Conservation (phyloP, 352 stramenopile genomes). For the Phytophthora fragariaefolia region DNA sequence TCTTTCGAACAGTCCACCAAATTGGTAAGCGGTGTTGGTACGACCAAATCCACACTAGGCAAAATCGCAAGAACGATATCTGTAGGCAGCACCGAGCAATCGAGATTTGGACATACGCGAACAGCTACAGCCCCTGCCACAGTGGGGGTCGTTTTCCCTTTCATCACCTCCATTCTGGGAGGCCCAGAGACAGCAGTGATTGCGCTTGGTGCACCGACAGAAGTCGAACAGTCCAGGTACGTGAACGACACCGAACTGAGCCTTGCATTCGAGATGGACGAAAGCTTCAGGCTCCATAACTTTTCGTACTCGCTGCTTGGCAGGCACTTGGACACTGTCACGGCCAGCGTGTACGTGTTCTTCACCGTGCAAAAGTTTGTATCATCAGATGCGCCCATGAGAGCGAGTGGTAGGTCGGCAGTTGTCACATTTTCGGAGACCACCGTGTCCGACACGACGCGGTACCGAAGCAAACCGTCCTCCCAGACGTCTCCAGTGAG, state of each 20-base stretch:
- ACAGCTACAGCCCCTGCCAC: conserved; percentile 4
- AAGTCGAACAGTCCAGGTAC: neutral
- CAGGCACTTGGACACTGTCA: conserved; percentile 6
- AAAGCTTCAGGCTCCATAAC: neutral
- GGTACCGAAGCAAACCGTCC: conserved; percentile 1
- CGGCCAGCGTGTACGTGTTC: conserved; percentile 2
- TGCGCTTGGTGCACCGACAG: neutral
- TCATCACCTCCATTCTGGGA: conserved; percentile 7
- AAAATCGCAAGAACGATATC: neutral
- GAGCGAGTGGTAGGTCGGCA: neutral
- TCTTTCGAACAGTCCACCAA: neutral
- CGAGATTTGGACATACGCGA: conserved; percentile 2
- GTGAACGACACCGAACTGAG: neutral
- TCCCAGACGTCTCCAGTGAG: conserved; percentile 7
- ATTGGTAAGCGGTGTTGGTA: neutral
- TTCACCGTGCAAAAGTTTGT: neutral
- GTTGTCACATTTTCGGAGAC: neutral
- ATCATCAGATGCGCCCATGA: neutral
- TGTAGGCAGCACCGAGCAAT: conserved; percentile 1
- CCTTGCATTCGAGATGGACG: neutral
- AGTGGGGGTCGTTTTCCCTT: neutral
- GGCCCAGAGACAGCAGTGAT: neutral
- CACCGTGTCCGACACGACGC: neutral
- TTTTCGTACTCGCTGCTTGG: neutral
- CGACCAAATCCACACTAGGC: neutral